phyloP scores from a whole-genome alignment of 148 eudicot genomes.

The Rhododendron mucronatum region DNA sequence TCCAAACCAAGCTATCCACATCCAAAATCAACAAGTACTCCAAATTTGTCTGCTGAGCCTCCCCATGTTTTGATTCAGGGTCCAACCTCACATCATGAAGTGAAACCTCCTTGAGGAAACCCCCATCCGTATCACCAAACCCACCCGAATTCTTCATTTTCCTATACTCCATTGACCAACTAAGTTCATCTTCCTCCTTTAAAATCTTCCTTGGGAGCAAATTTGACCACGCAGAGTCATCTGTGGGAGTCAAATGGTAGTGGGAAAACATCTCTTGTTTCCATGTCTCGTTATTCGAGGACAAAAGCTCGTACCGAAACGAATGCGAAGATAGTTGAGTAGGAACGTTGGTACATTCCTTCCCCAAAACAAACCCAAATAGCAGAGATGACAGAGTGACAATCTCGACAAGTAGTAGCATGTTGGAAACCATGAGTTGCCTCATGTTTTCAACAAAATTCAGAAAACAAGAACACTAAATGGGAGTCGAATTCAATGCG shows the following conservation, averaged over 20 bases:
- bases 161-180: constrained; percentile 59
- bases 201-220: constrained; percentile 55
- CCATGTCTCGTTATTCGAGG: constrained; percentile 66
- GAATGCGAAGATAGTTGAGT: constrained; percentile 52
- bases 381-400: constrained; percentile 9
- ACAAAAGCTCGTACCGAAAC: constrained; percentile 37
- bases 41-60: constrained; percentile 74
- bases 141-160: constrained; percentile 45
- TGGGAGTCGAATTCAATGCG: background rate
- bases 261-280: constrained; percentile 54
- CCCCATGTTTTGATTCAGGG: constrained; percentile 50
- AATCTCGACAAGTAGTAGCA: background rate
- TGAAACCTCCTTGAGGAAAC: constrained; percentile 50
- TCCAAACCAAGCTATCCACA: constrained; percentile 77
- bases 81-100: constrained; percentile 69
- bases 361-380: constrained; percentile 30
- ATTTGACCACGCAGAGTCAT: constrained; percentile 60
- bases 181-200: constrained; percentile 45
- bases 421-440: background rate
- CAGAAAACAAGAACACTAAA: background rate
- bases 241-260: constrained; percentile 61
- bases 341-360: constrained; percentile 64
- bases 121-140: constrained; percentile 19
- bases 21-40: constrained; percentile 76
- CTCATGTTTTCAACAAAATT: background rate